These are phyloP conservation scores for Silybum marianum DNA, from an alignment of 129 eudicot species.

Conservation along the genomic window DNA sequence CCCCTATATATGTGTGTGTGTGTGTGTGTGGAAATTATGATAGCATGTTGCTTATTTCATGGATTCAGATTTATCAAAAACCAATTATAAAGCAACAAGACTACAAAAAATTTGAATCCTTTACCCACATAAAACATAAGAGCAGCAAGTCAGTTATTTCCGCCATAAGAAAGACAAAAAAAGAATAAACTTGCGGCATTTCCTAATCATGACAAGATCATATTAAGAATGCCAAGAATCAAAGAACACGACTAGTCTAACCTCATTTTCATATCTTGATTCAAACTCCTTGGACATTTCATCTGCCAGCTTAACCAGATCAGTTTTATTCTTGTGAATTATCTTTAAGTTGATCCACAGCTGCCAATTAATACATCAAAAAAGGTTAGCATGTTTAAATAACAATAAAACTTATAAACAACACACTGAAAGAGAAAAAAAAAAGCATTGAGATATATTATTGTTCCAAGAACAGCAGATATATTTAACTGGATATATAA, in stretches of 20 bases:
- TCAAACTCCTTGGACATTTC: constrained; percentile 39
- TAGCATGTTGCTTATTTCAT: neutral
- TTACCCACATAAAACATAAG: neutral
- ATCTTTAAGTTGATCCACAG: constrained; percentile 44
- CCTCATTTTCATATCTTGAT: constrained; percentile 46
- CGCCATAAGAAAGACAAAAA: too few species aligned
- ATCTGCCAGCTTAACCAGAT: constrained; percentile 35
- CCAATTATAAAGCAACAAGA: neutral
- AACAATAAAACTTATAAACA: neutral
- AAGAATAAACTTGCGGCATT: neutral
- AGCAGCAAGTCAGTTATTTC: neutral
- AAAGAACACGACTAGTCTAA: constrained; percentile 1
- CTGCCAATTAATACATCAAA: constrained; percentile 34
- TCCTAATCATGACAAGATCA: neutral
- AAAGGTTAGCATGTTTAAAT: neutral
- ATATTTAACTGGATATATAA: neutral
- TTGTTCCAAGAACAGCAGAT: neutral
- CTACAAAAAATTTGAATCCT: neutral
- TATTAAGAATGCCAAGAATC: neutral
- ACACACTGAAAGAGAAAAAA: neutral
- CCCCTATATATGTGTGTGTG: too few species aligned
- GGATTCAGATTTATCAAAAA: neutral
- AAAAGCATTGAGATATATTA: neutral
- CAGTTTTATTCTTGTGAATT: constrained; percentile 28
- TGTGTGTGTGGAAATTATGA: neutral